Conservation (phyloP, 2,329 filamentous ascomycete species). For the Furcasterigmium furcatum region DNA sequence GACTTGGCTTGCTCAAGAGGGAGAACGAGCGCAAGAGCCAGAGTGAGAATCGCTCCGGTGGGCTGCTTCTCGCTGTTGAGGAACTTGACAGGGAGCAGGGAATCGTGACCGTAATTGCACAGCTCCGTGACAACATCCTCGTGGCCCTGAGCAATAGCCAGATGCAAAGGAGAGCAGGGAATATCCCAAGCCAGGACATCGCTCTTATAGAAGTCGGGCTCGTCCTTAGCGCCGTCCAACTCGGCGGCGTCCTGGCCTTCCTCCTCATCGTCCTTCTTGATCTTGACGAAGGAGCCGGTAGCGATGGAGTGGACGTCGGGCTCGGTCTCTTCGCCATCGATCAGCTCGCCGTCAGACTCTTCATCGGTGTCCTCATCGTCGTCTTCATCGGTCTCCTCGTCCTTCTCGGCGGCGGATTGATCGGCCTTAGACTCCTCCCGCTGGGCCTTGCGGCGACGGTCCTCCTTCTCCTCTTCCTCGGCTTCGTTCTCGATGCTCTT, state of each 20-base stretch:
- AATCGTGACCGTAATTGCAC: slow-evolving; percentile 74
- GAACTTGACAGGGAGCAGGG: slow-evolving; percentile 71
- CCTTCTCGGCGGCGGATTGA: slow-evolving; percentile 10
- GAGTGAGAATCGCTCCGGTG: slow-evolving; percentile 61
- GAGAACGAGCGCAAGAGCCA: slow-evolving; percentile 65
- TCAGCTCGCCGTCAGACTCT: slow-evolving; percentile 42
- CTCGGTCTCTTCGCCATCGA: slow-evolving; percentile 44
- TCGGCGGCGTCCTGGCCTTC: slow-evolving; percentile 33
- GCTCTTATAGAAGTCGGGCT: slow-evolving; percentile 77
- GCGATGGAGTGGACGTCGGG: slow-evolving; percentile 49
- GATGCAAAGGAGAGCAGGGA: slow-evolving; percentile 70
- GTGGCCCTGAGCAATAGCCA: slow-evolving; percentile 74
- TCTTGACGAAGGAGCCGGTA: slow-evolving; percentile 73
- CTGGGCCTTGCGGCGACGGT: slow-evolving; percentile 39
- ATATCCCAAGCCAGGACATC: slow-evolving; percentile 79
- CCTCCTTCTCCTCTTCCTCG: slow-evolving; percentile 56
- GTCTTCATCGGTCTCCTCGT: slow-evolving; percentile 20
- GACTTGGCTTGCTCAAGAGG: slow-evolving; percentile 58
- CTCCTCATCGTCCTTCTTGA: slow-evolving; percentile 44
- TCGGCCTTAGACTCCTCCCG: slow-evolving; percentile 19
- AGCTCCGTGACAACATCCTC: slow-evolving; percentile 65
- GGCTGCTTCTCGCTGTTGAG: slow-evolving; percentile 44
- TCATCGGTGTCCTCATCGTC: slow-evolving; percentile 26
- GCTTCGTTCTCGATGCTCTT: slow-evolving; percentile 75
- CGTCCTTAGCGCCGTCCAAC: slow-evolving; percentile 55